These are phyloP conservation scores for Bruguiera sexangula DNA, from an alignment of 345 rosid genomes.

Conservation along the genomic window DNA sequence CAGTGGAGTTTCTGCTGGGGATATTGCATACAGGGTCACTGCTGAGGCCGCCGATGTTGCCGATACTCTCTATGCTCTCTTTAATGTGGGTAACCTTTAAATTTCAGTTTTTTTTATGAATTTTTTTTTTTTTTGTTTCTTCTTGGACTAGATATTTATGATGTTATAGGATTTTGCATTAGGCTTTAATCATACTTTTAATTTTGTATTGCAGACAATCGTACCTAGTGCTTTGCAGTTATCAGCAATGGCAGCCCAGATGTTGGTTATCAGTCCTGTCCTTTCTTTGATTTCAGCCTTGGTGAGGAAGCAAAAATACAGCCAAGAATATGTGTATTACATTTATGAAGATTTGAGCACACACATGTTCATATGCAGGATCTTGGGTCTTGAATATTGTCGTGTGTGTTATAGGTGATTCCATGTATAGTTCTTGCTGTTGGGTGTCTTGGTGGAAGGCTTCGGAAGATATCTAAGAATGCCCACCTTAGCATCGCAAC, in stretches of 20 bases:
- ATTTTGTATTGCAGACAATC: conserved; percentile 50
- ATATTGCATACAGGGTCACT: conserved; percentile 72
- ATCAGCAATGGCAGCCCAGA: conserved; percentile 70
- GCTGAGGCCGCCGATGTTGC: conserved; percentile 83
- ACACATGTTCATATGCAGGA: background rate
- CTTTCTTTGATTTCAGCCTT: conserved; percentile 69
- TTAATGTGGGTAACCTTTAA: conserved; percentile 51
- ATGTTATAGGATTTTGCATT: background rate
- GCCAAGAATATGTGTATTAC: background rate
- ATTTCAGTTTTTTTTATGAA: no score
- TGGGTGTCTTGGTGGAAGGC: conserved; percentile 72
- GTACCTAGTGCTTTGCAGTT: conserved; percentile 79
- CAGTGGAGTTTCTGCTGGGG: conserved; percentile 59
- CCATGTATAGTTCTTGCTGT: conserved; percentile 67
- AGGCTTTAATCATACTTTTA: background rate
- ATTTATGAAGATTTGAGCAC: background rate
- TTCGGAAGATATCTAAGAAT: conserved; percentile 67
- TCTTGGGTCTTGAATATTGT: conserved; percentile 1
- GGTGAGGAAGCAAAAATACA: conserved; percentile 38
- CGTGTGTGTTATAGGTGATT: conserved; percentile 45
- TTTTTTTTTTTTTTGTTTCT: background rate
- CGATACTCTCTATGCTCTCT: conserved; percentile 67
- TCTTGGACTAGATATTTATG: background rate
- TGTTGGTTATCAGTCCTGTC: conserved; percentile 77
- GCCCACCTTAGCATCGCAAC: conserved; percentile 65